Conservation (phyloP, 768 basidiomycete species). For the Hericium coralloides region DNA sequence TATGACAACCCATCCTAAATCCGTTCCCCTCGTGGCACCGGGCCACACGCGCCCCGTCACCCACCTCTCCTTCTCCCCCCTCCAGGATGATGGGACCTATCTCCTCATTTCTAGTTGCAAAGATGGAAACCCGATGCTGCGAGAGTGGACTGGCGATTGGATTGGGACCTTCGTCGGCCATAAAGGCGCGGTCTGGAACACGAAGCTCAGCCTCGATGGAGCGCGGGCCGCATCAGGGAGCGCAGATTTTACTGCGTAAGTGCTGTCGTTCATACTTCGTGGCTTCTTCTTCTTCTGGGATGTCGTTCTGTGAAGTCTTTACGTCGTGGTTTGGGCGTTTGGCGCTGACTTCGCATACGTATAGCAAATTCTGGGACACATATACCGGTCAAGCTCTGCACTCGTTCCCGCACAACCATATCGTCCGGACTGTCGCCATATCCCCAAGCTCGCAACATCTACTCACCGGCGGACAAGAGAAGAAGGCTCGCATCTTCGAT, state of each 20-base stretch:
- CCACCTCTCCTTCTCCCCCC: conserved; percentile 85
- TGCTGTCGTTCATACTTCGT: conserved; percentile 3
- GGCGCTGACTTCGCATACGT: conserved; percentile 8
- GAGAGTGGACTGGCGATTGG: conserved; percentile 99
- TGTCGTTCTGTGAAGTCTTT: neutral
- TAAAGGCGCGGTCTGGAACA: conserved; percentile 96
- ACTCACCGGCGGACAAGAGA: conserved; percentile 92
- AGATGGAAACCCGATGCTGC: conserved; percentile 96
- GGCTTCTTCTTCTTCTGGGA: neutral
- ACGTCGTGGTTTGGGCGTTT: conserved; percentile 2
- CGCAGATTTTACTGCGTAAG: conserved; percentile 97
- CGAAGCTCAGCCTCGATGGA: conserved; percentile 81
- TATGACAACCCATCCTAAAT: conserved; percentile 30
- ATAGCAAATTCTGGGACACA: conserved; percentile 94
- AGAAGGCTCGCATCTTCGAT: conserved; percentile 94
- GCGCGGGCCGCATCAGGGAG: conserved; percentile 86
- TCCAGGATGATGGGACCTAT: conserved; percentile 79
- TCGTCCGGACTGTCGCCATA: conserved; percentile 90
- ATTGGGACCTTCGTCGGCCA: conserved; percentile 87
- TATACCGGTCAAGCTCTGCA: conserved; percentile 81
- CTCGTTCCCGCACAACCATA: conserved; percentile 98
- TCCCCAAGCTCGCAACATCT: conserved; percentile 62
- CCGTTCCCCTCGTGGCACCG: conserved; percentile 74
- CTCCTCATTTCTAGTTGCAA: conserved; percentile 95
- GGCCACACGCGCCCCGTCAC: conserved; percentile 86